Evolutionary conservation across 768 basidiomycete species (phyloP).

Genomic region (Polyporus arcularius): DNA sequence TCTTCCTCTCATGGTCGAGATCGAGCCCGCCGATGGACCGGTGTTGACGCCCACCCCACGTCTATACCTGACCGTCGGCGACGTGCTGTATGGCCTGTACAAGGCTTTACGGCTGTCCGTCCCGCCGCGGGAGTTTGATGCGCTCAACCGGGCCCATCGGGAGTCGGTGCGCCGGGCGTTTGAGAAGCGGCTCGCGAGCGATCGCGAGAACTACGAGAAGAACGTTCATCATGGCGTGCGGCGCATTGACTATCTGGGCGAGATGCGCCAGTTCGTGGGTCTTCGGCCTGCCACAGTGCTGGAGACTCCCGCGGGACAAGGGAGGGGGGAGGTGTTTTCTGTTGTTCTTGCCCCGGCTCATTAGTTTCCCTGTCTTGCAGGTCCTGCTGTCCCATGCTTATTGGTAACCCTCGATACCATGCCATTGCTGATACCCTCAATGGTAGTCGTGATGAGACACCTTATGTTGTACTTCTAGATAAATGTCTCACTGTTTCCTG

Average conservation of each 20-base stretch:
- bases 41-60: constrained; percentile 20
- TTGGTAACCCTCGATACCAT: too few species aligned
- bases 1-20: constrained; percentile 8
- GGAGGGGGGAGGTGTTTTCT: constrained; percentile 5
- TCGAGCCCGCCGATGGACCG: constrained; percentile 26
- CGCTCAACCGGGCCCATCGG: constrained; percentile 18
- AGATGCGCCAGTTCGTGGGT: constrained; percentile 2
- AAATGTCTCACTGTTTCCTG: too few species aligned
- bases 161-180: neutral
- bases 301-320: neutral
- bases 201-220: constrained; percentile 2
- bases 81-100: constrained; percentile 51
- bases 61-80: constrained; percentile 42
- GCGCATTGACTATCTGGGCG: constrained; percentile 9
- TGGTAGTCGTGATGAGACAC: too few species aligned
- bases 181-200: constrained; percentile 1
- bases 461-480: too few species aligned
- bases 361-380: too few species aligned
- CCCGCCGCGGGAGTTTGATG: constrained; percentile 41
- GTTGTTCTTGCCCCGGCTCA: constrained; percentile 4
- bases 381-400: too few species aligned
- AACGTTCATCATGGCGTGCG: constrained; percentile 8
- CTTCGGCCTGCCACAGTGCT: neutral
- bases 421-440: too few species aligned
- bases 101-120: constrained; percentile 43